Evolutionary conservation across 2,329 filamentous ascomycete species (phyloP), one percentile per base, ranked within the genome.

Genomic region (Chaetomium sp.): DNA sequence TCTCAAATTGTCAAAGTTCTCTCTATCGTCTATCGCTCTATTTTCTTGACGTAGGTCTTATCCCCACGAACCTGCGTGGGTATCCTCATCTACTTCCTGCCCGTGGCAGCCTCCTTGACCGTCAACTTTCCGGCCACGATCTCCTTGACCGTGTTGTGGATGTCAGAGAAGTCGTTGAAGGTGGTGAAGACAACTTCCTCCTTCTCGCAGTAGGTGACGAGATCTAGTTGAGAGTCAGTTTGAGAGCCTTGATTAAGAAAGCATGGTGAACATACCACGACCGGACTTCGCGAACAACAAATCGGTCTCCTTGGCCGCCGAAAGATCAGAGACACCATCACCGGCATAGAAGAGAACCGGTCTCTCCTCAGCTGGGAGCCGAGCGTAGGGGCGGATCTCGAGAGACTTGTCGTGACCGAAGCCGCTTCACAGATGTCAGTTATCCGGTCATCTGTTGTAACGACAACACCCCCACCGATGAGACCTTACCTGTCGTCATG

Each of bases 371-470:
- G 77, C 77, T 0, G 89, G 84, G 44, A 95, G 77, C 33, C 83
- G 78, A 2, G 87, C 86, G 73, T 97, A 97, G 51, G 90, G 90
- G 62, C 89, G 84, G 66, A 99, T 90, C 69, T 94, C 89, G 53
- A 92, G 77, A 33, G 87, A 91, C 81, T 99, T 99, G 79, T 99
- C 92, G 69, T 99, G 94, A n/a, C 94, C 94, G 66, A 95, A 95
- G 56, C 85, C 80, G 68, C 87, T 89, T 59, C 57, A 11, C n/a
- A 6, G 41, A 10, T 27, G 37, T 65, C 53, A 66, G 45, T 32
- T 32, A 11, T 11, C 5, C 43, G 19, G 11, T 41, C 12, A 4
- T 46, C 40, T 49, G 19, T 11, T n/a, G 40, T 14, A 27, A 3
- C 9, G 2, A n/a, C 4, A 42, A 42, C 6, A n/a, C 6, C 12